Percentiles rank a stretch among this genome's conserved stretches.
Conservation (phyloP, 768 basidiomycete genomes). For the Hysterangium stoloniferum region DNA sequence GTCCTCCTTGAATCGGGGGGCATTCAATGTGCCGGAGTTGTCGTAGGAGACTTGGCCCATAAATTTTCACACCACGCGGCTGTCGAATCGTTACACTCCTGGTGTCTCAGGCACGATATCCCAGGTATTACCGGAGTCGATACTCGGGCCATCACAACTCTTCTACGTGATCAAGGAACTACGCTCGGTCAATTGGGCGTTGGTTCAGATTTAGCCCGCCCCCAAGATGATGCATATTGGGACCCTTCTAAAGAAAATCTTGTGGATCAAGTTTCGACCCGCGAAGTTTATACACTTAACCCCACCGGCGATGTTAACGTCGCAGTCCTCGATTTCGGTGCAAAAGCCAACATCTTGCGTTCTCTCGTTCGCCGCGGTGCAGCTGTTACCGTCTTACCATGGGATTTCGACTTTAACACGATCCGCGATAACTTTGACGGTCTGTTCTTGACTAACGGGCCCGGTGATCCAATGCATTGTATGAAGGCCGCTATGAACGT, state of each 20-base stretch:
- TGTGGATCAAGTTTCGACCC: conserved; percentile 88
- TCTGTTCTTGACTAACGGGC: conserved; percentile 93
- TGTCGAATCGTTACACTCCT: conserved; percentile 84
- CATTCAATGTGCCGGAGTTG: conserved; percentile 87
- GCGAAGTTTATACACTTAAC: conserved; percentile 77
- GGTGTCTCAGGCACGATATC: conserved; percentile 86
- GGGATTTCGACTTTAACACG: conserved; percentile 95
- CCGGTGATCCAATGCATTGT: conserved; percentile 88
- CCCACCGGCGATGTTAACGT: conserved; percentile 82
- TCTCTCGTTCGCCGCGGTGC: conserved; percentile 87
- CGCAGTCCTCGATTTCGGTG: conserved; percentile 94
- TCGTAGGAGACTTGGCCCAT: conserved; percentile 92
- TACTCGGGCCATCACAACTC: conserved; percentile 89
- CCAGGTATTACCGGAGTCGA: conserved; percentile 97
- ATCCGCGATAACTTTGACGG: conserved; percentile 90
- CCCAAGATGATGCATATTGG: conserved; percentile 73
- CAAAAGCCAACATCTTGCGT: conserved; percentile 95
- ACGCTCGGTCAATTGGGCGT: conserved; percentile 88
- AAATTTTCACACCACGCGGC: conserved; percentile 93
- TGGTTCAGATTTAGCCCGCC: conserved; percentile 63
- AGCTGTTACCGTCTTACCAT: conserved; percentile 90
- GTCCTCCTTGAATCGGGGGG: conserved; percentile 82
- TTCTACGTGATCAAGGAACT: conserved; percentile 94
- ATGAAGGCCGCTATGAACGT: conserved; percentile 78
- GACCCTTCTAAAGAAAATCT: conserved; percentile 90